Conservation (phyloP, 2,329 filamentous ascomycete species). For the Venturia nashicola region DNA sequence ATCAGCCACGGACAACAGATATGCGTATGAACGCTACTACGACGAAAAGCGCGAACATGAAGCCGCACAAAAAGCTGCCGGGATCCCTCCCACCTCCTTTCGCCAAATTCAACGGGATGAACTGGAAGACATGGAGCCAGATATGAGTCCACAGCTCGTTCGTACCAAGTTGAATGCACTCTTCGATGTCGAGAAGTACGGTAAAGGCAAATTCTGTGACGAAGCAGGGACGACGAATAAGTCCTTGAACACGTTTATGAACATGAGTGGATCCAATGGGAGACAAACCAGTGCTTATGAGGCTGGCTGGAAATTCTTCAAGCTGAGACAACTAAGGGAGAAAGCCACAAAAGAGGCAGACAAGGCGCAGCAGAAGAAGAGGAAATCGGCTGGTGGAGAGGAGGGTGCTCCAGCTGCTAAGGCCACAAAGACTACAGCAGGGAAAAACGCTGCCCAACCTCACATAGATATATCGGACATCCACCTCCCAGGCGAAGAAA, state of each 20-base stretch:
- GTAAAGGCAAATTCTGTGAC: conserved; percentile 30
- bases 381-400: too few relatives aligned
- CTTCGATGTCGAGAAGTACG: conserved; percentile 32
- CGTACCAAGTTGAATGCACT: conserved; percentile 29
- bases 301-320: conserved; percentile 31
- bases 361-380: conserved; percentile 19
- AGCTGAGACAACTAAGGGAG: conserved; percentile 37
- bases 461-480: conserved; percentile 9
- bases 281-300: conserved; percentile 17
- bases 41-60: too few relatives aligned
- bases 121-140: conserved; percentile 13
- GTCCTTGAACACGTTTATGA: conserved; percentile 36
- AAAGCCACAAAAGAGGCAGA: conserved; percentile 23
- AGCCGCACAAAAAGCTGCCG: too few relatives aligned
- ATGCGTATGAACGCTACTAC: too few relatives aligned
- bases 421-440: conserved; percentile 17
- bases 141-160: too few relatives aligned
- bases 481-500: conserved; percentile 11
- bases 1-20: too few relatives aligned
- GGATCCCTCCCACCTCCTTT: too few relatives aligned
- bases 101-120: too few relatives aligned
- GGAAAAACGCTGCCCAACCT: conserved; percentile 7
- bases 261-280: conserved; percentile 30
- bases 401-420: too few relatives aligned
- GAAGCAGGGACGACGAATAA: conserved; percentile 24